Conservation (phyloP, 164 flowering plant species). For the Annona squamosa region DNA sequence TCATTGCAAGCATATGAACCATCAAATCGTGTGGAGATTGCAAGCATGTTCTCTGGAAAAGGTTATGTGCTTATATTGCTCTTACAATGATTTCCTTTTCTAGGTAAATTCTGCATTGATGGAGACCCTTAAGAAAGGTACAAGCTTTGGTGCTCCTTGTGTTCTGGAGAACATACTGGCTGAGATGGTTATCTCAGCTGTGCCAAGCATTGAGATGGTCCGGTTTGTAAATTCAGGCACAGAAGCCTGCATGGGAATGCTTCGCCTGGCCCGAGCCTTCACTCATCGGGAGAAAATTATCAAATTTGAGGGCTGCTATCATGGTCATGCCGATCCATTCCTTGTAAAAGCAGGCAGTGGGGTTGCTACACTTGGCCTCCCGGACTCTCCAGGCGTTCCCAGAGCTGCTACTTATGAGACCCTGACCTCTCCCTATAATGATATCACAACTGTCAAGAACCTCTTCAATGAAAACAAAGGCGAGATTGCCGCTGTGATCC, state of each 20-base stretch:
- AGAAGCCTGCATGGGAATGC: constrained; percentile 95
- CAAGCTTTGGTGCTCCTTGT: constrained; percentile 98
- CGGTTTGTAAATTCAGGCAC: constrained; percentile 97
- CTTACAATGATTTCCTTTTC: neutral
- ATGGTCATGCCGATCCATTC: constrained; percentile 96
- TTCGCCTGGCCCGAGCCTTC: constrained; percentile 86
- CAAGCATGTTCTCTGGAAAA: neutral
- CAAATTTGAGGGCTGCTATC: constrained; percentile 97
- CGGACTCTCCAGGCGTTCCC: constrained; percentile 97
- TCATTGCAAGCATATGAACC: neutral
- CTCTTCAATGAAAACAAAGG: constrained; percentile 61
- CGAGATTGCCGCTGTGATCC: constrained; percentile 74
- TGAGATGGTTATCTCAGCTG: constrained; percentile 87
- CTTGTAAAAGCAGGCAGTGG: constrained; percentile 99
- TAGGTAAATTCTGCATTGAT: constrained; percentile 83
- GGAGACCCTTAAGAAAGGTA: constrained; percentile 92
- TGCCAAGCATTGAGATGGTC: constrained; percentile 94
- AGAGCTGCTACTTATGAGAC: constrained; percentile 67
- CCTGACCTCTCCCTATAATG: constrained; percentile 74
- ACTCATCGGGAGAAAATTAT: constrained; percentile 56
- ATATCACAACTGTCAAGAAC: constrained; percentile 49
- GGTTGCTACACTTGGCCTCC: constrained; percentile 92
- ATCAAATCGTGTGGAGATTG: neutral
- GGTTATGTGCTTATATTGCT: too few species aligned
- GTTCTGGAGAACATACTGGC: constrained; percentile 78